A percentile compares a stretch with the other conserved stretches of the same genome.
phyloP scores from a whole-genome alignment of 2,329 filamentous ascomycete species.

The Drechslera avenae region DNA sequence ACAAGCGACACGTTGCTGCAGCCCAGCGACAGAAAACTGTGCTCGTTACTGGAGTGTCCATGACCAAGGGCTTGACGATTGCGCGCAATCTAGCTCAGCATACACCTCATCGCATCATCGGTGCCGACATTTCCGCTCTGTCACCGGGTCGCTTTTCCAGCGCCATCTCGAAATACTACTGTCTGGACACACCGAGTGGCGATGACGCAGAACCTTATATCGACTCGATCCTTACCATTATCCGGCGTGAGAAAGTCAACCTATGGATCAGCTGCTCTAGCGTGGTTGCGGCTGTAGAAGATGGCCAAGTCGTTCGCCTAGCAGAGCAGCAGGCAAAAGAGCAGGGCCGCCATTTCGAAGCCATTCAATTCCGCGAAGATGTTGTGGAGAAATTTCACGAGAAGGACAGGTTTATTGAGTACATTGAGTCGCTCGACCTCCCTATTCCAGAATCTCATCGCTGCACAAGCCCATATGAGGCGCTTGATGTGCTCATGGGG shows the following conservation, averaged over 20 bases:
- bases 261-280: constrained; percentile 77
- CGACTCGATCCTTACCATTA: constrained; percentile 61
- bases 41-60: constrained; percentile 74
- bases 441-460: constrained; percentile 51
- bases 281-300: constrained; percentile 68
- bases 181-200: constrained; percentile 47
- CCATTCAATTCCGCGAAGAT: constrained; percentile 65
- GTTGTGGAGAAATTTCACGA: constrained; percentile 65
- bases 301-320: constrained; percentile 63
- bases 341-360: constrained; percentile 61
- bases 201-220: constrained; percentile 58
- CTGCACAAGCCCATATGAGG: constrained; percentile 60
- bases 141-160: constrained; percentile 60
- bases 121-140: constrained; percentile 63
- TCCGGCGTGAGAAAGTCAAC: constrained; percentile 65
- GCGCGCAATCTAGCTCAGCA: constrained; percentile 67
- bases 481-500: constrained; percentile 57
- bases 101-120: constrained; percentile 71
- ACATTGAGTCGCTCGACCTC: constrained; percentile 55
- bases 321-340: constrained; percentile 56
- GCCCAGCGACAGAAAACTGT: constrained; percentile 56
- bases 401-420: constrained; percentile 68
- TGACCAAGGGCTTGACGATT: constrained; percentile 71
- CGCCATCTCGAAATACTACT: constrained; percentile 61
- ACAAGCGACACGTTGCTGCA: constrained; percentile 26